Percentiles rank a stretch among this genome's conserved stretches.
Conservation (phyloP, 2,329 filamentous ascomycete species). For the Monilinia aucupariae region DNA sequence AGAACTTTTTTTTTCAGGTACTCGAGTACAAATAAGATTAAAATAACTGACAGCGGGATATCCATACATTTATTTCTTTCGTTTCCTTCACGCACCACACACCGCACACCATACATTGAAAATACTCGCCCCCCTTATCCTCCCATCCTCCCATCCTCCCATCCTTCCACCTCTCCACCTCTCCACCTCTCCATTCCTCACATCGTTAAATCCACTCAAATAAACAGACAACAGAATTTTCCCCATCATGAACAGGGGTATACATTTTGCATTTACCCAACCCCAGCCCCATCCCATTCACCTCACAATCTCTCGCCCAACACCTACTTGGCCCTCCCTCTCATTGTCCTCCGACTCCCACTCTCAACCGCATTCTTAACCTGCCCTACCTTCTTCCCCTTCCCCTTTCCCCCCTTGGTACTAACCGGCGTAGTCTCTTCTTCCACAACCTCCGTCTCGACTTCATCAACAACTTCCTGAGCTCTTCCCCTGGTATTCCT, state of each 20-base stretch:
- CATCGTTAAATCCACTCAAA: too few species aligned
- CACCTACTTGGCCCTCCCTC: constrained; percentile 1
- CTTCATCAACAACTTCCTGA: neutral
- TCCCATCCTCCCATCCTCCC: neutral
- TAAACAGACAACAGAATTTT: too few species aligned
- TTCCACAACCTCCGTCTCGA: neutral
- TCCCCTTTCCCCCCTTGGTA: neutral
- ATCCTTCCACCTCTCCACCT: neutral
- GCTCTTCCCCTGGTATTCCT: neutral
- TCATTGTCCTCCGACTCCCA: neutral
- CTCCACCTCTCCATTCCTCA: neutral
- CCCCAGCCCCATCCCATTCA: too few species aligned
- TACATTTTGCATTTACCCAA: neutral
- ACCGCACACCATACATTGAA: too few species aligned
- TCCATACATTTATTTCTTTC: too few species aligned
- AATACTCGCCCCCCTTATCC: too few species aligned
- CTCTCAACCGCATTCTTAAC: neutral
- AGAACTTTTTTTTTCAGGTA: too few species aligned
- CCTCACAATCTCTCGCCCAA: neutral
- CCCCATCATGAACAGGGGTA: neutral
- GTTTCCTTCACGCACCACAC: too few species aligned
- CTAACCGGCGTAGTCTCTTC: neutral
- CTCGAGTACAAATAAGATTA: too few species aligned
- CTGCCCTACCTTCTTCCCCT: neutral
- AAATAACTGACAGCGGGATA: too few species aligned